Evolutionary conservation across 495 filamentous ascomycete genomes (phyloP), one percentile per base, ranked within the genome.

Genomic region (Xylaria nigripes): DNA sequence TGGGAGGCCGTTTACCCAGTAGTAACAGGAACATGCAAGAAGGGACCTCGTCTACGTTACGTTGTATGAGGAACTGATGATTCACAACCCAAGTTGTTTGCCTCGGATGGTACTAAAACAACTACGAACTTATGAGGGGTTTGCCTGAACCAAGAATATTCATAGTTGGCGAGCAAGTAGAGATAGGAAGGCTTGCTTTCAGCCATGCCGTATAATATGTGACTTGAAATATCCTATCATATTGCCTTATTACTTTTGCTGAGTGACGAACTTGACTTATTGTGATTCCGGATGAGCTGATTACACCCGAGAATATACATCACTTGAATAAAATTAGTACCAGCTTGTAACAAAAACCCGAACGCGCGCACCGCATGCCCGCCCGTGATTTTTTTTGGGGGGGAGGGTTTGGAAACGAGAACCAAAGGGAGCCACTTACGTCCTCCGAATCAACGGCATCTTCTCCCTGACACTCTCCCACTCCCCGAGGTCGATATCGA

Each of bases 381-480:
- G n/a, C n/a, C n/a, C n/a, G n/a, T n/a, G n/a, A n/a, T n/a, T n/a
- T n/a, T n/a, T n/a, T n/a, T n/a, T n/a, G 36, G 3, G 3, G 9
- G 34, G 19, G 4, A 43, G 18, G 34, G 13, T 40, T 22, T 27
- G 42, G 7, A 45, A 15, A 29, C n/a, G n/a, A n/a, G 10, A 21
- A 25, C 42, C 12, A 23, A 42, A 29, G 41, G 15, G 13, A 13
- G 24, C 2, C 10, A 72, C 73, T 65, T 50, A 76, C 74, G 69
- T 74, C 53, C 74, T 58, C 59, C 85, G 76, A 18, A 79, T 68
- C 22, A 89, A 65, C 6, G 85, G 85, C 77, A 88, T 83, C 61
- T 83, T 75, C 54, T 55, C 74, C 59, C 82, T 76, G 5, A 79
- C 65, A 56, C 69, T 70, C 56, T 68, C 67, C 64, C 74, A 57